Conservation (phyloP, 176 grass and related monocot genomes). For the Panicum miliaceum region DNA sequence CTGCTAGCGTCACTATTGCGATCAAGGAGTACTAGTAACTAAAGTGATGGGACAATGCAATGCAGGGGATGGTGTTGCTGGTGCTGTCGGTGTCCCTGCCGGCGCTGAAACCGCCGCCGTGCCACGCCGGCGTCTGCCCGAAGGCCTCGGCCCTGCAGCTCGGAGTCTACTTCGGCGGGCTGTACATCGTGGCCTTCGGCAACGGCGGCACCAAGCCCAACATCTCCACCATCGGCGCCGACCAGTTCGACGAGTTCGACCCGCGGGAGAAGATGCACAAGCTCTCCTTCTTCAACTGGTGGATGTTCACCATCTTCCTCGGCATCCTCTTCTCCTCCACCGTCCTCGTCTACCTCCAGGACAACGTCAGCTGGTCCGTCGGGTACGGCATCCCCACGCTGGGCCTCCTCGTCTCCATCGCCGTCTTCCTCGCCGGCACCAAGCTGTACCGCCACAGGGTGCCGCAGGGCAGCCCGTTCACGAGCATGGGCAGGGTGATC, state of each 20-base stretch:
- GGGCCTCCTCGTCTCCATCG: slow-evolving; percentile 52
- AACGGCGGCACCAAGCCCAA: slow-evolving; percentile 90
- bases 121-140: slow-evolving; percentile 49
- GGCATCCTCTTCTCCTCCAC: slow-evolving; percentile 83
- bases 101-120: slow-evolving; percentile 61
- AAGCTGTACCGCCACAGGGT: slow-evolving; percentile 74
- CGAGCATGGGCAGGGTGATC: slow-evolving; percentile 66
- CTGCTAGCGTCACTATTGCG: background rate
- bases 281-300: slow-evolving; percentile 99
- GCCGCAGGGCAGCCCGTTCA: slow-evolving; percentile 75
- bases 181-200: slow-evolving; percentile 77
- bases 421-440: slow-evolving; percentile 77
- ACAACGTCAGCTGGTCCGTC: slow-evolving; percentile 75
- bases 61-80: slow-evolving; percentile 83
- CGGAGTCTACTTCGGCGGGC: slow-evolving; percentile 62
- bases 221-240: slow-evolving; percentile 89
- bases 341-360: slow-evolving; percentile 94
- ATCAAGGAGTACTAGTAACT: background rate
- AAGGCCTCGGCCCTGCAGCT: slow-evolving; percentile 60
- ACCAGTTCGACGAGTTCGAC: slow-evolving; percentile 93
- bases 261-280: slow-evolving; percentile 70
- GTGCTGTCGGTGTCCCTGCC: slow-evolving; percentile 65
- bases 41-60: background rate
- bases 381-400: slow-evolving; percentile 79
- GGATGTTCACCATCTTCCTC: slow-evolving; percentile 83